These are phyloP conservation scores for Boletus rufocinnamomeus DNA, from an alignment of 768 basidiomycete species.

Conservation along the genomic window DNA sequence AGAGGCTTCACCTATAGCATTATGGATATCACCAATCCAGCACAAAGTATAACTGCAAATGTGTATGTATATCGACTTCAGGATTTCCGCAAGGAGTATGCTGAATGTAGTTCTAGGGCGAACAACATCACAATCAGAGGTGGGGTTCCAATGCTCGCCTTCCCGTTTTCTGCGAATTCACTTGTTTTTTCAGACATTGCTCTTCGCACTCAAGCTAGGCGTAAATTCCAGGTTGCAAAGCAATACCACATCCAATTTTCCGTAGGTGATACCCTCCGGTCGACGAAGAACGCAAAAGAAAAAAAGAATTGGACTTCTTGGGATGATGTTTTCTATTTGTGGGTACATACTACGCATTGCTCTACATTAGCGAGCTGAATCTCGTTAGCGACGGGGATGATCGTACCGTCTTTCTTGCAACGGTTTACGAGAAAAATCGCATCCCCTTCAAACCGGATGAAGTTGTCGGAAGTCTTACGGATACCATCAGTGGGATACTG, in stretches of 20 bases:
- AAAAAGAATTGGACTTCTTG: not conserved
- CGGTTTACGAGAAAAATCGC: not conserved
- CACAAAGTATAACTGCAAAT: too few relatives aligned
- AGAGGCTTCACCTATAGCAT: too few relatives aligned
- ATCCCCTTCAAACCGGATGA: not conserved
- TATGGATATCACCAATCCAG: too few relatives aligned
- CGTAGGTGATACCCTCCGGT: not conserved
- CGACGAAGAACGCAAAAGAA: not conserved
- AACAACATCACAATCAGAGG: too few relatives aligned
- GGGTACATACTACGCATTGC: not conserved
- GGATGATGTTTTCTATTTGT: slow-evolving; percentile 1
- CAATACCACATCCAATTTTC: not conserved
- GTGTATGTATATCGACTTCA: too few relatives aligned
- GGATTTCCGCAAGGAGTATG: too few relatives aligned
- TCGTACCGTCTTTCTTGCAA: not conserved
- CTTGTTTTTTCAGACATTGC: not conserved
- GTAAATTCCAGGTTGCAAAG: not conserved
- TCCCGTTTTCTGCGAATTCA: not conserved
- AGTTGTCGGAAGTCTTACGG: not conserved
- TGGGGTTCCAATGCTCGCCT: too few relatives aligned
- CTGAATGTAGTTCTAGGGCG: too few relatives aligned
- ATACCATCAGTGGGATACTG: not conserved
- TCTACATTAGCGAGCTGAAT: not conserved
- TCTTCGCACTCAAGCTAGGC: not conserved
- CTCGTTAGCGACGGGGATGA: not conserved